Base-by-base conservation (phyloP, 257 asterid species). In the Galeopsis tetrahit region DNA sequence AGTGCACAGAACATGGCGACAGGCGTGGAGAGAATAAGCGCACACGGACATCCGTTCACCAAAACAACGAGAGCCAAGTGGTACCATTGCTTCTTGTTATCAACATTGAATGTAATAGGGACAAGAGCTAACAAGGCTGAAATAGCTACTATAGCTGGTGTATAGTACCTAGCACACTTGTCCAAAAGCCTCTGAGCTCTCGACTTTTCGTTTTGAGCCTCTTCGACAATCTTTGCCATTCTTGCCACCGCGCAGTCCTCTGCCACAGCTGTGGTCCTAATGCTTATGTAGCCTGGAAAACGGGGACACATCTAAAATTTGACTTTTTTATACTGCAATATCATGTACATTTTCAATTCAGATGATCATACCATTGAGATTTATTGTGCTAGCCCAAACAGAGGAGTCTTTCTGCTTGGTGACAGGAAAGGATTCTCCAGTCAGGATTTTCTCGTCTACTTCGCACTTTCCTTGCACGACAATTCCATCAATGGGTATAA, bases 121-220 rank as follows among this genome's bases (percentile, higher is more conserved):
- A 58, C 42, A 0, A 58, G n/a, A 5, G 64, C 64, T 33, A 58
- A 10, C 5, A 5, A 11, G 11, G 64, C 64, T 11, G 64, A 58
- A 32, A 58, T 58, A 13, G 64, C 40, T 58, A 58, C 64, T 58
- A 58, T 58, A 34, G 64, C 42, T 58, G 64, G 64, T 10, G 64
- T 58, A 2, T 58, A 58, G 64, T 58, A 58, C 9, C 42, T 33
- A 32, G 64, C 64, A 58, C 21, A 58, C 42, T 58, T 58, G 42
- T 58, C 64, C 11, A 58, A 31, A 58, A 58, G 64, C 64, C 64
- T 58, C 64, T 58, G 64, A 58, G 64, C 40, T 58, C 42, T 34
- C 17, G 64, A 58, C 35, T 58, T 58, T 35, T 33, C 21, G 4
- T 10, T 33, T 9, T 58, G 64, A 32, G 64, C 64, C 64, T 33